Conservation (phyloP, 2,329 filamentous ascomycete species). For the Beauveria caledonica region DNA sequence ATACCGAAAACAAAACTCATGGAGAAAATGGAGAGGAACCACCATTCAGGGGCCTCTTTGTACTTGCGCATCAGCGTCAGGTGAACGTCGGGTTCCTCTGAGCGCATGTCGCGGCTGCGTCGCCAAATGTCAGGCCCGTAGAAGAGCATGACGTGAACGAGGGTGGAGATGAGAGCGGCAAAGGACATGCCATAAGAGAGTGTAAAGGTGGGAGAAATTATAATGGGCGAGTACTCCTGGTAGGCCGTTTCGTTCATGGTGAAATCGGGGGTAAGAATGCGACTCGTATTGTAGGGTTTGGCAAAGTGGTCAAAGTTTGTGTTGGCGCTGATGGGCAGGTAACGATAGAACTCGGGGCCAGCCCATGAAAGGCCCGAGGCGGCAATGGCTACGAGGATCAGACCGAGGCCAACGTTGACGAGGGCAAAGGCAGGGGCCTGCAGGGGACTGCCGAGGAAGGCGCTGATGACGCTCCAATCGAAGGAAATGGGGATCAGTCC, state of each 20-base stretch:
- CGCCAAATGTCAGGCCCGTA: slow-evolving; percentile 40
- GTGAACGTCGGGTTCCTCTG: slow-evolving; percentile 43
- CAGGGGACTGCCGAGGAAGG: slow-evolving; percentile 47
- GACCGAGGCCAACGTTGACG: slow-evolving; percentile 46
- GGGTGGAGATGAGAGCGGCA: slow-evolving; percentile 43
- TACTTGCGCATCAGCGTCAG: slow-evolving; percentile 33
- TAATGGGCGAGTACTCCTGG: slow-evolving; percentile 46
- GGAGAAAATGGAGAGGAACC: slow-evolving; percentile 41
- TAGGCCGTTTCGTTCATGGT: slow-evolving; percentile 50
- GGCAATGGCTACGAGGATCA: slow-evolving; percentile 41
- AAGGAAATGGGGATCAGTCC: slow-evolving; percentile 57
- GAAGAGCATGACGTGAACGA: slow-evolving; percentile 44
- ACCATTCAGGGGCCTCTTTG: slow-evolving; percentile 34
- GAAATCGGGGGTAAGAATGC: slow-evolving; percentile 43
- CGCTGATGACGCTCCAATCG: slow-evolving; percentile 55
- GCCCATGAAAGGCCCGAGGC: slow-evolving; percentile 46
- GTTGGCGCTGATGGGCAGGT: slow-evolving; percentile 48
- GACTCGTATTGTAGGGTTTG: slow-evolving; percentile 43
- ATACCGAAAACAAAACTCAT: slow-evolving; percentile 42
- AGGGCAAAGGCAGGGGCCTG: slow-evolving; percentile 54
- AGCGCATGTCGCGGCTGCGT: slow-evolving; percentile 23
- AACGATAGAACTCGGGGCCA: slow-evolving; percentile 42
- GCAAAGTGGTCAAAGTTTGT: slow-evolving; percentile 53
- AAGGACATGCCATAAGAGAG: slow-evolving; percentile 50
- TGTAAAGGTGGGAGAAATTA: slow-evolving; percentile 46